These are phyloP conservation scores for Nakazawaea holstii DNA, from an alignment of 805 yeast genomes.

Conservation along the genomic window DNA sequence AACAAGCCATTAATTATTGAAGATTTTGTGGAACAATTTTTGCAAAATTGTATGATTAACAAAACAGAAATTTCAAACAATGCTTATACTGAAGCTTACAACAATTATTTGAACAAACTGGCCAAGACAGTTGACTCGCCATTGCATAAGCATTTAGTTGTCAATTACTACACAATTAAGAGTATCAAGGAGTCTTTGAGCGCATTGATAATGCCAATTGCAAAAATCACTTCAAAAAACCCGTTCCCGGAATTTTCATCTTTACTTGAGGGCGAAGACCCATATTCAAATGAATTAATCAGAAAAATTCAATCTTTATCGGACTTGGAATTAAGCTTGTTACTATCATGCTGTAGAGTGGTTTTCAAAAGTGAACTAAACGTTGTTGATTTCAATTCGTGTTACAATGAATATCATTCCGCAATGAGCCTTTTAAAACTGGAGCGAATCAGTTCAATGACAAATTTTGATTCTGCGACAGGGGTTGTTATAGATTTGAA, in stretches of 20 bases:
- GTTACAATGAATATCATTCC: slow-evolving; percentile 66
- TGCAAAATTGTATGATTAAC: slow-evolving; percentile 30
- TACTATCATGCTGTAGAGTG: slow-evolving; percentile 74
- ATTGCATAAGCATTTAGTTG: slow-evolving; percentile 31
- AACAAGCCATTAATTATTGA: slow-evolving; percentile 43
- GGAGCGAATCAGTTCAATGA: slow-evolving; percentile 22
- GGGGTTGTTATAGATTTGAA: slow-evolving; percentile 39
- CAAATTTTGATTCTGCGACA: slow-evolving; percentile 23
- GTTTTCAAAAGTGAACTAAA: slow-evolving; percentile 51
- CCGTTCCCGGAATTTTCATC: slow-evolving; percentile 20
- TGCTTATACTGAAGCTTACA: slow-evolving; percentile 18
- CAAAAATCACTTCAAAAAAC: slow-evolving; percentile 21
- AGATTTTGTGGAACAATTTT: slow-evolving; percentile 45
- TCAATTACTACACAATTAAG: slow-evolving; percentile 53
- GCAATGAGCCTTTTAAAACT: slow-evolving; percentile 42
- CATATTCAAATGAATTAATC: slow-evolving; percentile 4
- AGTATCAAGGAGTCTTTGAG: slow-evolving; percentile 48
- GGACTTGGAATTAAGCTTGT: slow-evolving; percentile 63
- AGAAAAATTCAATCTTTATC: slow-evolving; percentile 39
- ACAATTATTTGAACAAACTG: slow-evolving; percentile 27
- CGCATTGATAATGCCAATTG: slow-evolving; percentile 36
- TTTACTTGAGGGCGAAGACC: slow-evolving; percentile 4
- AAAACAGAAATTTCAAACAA: slow-evolving; percentile 15
- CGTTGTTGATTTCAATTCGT: slow-evolving; percentile 70
- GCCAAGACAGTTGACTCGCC: slow-evolving; percentile 24